Percentiles rank a stretch among this genome's conserved stretches.
Evolutionary conservation across 306 rosid species (phyloP).

Genomic region (Lathyrus sativus): DNA sequence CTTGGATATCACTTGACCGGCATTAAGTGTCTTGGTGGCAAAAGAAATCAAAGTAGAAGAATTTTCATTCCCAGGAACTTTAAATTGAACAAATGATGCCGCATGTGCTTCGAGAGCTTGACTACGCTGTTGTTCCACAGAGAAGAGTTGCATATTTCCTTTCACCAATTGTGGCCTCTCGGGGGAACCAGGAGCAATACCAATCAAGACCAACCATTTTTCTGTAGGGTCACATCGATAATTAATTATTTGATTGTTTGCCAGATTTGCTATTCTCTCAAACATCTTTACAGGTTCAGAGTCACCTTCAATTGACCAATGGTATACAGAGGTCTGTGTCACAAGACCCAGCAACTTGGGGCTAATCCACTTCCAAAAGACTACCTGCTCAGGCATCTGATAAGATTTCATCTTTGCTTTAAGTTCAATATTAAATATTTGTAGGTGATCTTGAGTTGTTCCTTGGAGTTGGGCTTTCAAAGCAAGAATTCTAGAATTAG

Average conservation of each 20-base stretch:
- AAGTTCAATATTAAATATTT: conserved; percentile 94
- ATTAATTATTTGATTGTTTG: conserved; percentile 92
- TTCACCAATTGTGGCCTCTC: conserved; percentile 98
- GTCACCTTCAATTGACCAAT: conserved; percentile 98
- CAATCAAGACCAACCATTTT: conserved; percentile 98
- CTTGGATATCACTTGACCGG: too few species aligned
- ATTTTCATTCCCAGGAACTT: too few species aligned
- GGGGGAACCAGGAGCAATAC: conserved; percentile 98
- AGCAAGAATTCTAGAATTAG: conserved; percentile 90
- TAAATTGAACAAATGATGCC: conserved; percentile 92
- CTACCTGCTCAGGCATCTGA: conserved; percentile 96
- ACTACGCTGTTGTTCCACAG: conserved; percentile 97
- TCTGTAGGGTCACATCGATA: conserved; percentile 97
- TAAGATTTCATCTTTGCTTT: conserved; percentile 92
- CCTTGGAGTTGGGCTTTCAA: conserved; percentile 99
- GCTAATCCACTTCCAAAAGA: too few species aligned
- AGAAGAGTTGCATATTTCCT: conserved; percentile 98
- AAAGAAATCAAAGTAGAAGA: too few species aligned
- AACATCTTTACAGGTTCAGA: conserved; percentile 95
- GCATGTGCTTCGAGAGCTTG: conserved; percentile 99
- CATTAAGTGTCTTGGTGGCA: too few species aligned
- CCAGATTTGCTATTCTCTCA: conserved; percentile 92
- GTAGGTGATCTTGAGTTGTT: conserved; percentile 95
- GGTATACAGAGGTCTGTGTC: conserved; percentile 90
- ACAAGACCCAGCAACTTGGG: conserved; percentile 97